Conservation (phyloP, 148 eudicot species). For the Mesembryanthemum crystallinum region DNA sequence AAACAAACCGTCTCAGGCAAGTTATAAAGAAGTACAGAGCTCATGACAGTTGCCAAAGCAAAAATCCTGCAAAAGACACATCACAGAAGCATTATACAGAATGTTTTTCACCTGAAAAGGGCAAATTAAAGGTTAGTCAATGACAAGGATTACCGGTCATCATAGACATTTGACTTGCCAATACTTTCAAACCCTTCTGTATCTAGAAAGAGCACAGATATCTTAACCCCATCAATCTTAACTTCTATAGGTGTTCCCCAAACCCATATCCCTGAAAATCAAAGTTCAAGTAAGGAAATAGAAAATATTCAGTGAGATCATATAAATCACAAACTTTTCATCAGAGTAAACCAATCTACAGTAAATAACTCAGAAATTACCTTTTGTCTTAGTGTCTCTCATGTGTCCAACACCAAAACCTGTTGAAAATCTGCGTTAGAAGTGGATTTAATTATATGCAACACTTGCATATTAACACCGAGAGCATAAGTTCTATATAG, state of each 20-base stretch:
- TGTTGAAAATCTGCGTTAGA: constrained; percentile 31
- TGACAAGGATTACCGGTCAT: constrained; percentile 66
- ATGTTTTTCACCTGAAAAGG: constrained; percentile 7
- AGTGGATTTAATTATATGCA: neutral
- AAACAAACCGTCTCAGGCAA: constrained; percentile 95
- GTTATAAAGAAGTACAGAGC: constrained; percentile 91
- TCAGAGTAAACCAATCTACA: neutral
- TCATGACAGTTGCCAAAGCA: constrained; percentile 90
- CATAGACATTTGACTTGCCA: constrained; percentile 97
- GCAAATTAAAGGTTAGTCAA: constrained; percentile 14
- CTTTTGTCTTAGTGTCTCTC: constrained; percentile 98
- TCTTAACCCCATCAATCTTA: constrained; percentile 72
- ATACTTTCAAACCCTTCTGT: constrained; percentile 99
- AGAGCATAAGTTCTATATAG: neutral
- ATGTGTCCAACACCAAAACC: constrained; percentile 99
- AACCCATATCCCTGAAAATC: constrained; percentile 77
- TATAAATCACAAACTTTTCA: neutral
- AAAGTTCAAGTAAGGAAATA: constrained; percentile 9
- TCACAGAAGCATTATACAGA: constrained; percentile 17
- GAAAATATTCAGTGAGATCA: neutral
- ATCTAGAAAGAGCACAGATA: constrained; percentile 89
- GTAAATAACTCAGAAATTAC: constrained; percentile 30
- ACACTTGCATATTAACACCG: neutral
- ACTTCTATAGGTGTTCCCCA: constrained; percentile 93
- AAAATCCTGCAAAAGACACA: constrained; percentile 66